Percentiles rank a stretch among this genome's conserved stretches.
These are phyloP conservation scores for Colletotrichum sp. DNA, from an alignment of 2,329 filamentous ascomycete species.

Conservation along the genomic window DNA sequence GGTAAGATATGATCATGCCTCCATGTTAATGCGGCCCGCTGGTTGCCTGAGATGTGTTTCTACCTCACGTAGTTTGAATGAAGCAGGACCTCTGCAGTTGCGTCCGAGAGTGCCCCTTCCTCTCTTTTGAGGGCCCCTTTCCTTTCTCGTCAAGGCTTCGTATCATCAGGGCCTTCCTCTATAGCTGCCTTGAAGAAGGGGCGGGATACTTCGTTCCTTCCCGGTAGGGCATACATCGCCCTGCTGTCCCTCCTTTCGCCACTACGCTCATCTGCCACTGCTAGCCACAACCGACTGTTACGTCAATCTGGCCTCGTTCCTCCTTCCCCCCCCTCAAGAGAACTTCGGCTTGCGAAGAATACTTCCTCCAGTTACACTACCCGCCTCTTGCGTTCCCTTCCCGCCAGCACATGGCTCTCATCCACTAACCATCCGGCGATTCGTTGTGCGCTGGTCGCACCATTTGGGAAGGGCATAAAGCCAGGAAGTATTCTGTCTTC, in stretches of 20 bases:
- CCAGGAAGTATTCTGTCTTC: neutral
- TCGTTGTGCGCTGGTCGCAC: neutral
- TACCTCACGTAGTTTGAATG: neutral
- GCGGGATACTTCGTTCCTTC: neutral
- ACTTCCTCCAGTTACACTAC: neutral
- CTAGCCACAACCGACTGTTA: neutral
- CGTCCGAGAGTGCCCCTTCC: neutral
- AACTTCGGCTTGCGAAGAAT: neutral
- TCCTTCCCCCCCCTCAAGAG: neutral
- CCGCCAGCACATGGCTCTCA: neutral
- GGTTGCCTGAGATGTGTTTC: neutral
- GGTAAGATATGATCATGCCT: neutral
- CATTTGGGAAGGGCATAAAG: neutral
- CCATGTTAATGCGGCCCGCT: neutral
- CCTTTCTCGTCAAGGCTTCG: neutral
- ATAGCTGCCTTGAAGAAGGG: neutral
- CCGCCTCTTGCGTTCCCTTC: neutral
- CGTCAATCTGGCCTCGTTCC: neutral
- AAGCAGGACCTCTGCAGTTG: neutral
- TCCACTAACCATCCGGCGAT: neutral
- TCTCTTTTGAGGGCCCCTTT: neutral
- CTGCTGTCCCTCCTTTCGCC: neutral
- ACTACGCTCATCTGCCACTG: neutral
- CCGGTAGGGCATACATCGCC: neutral
- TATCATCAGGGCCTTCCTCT: neutral